A percentile compares a stretch with the other conserved stretches of the same genome.
Evolutionary conservation across 371 early-diverging fungal species (phyloP).

Genomic region (Rhizopus arrhizus): DNA sequence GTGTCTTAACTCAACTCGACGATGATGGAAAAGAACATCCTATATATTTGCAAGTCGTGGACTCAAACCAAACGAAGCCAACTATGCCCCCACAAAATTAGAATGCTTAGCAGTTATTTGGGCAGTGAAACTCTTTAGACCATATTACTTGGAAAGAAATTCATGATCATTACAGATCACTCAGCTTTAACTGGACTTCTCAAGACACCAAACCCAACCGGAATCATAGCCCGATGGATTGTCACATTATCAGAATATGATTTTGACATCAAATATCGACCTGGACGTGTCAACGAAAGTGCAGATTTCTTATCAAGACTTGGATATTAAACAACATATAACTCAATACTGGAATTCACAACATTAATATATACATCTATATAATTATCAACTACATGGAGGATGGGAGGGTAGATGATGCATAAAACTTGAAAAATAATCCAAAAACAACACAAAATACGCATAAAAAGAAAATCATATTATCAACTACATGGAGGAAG

Average conservation of each 20-base stretch:
- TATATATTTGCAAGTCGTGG: slow-evolving; percentile 6
- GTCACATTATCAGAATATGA: slow-evolving; percentile 1
- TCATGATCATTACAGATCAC: slow-evolving; percentile 6
- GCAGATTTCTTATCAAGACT: slow-evolving; percentile 5
- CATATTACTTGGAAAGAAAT: not conserved
- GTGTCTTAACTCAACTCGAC: slow-evolving; percentile 1
- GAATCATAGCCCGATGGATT: slow-evolving; percentile 5
- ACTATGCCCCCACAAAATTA: slow-evolving; percentile 17
- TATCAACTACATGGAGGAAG: too few relatives aligned
- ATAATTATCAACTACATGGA: not conserved
- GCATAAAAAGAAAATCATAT: too few relatives aligned
- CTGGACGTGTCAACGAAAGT: not conserved
- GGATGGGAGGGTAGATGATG: not conserved
- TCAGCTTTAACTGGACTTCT: not conserved
- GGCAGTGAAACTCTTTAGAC: slow-evolving; percentile 29
- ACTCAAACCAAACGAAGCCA: slow-evolving; percentile 3
- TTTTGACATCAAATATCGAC: slow-evolving; percentile 4
- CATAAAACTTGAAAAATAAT: too few relatives aligned
- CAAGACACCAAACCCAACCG: not conserved
- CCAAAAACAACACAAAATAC: not conserved
- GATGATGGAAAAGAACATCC: slow-evolving; percentile 8
- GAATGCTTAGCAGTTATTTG: slow-evolving; percentile 43
- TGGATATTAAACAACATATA: slow-evolving; percentile 2
- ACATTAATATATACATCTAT: too few relatives aligned
- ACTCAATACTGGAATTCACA: too few relatives aligned